phyloP scores from a whole-genome alignment of 495 filamentous ascomycete genomes.

The Xanthoparmelia taractica region DNA sequence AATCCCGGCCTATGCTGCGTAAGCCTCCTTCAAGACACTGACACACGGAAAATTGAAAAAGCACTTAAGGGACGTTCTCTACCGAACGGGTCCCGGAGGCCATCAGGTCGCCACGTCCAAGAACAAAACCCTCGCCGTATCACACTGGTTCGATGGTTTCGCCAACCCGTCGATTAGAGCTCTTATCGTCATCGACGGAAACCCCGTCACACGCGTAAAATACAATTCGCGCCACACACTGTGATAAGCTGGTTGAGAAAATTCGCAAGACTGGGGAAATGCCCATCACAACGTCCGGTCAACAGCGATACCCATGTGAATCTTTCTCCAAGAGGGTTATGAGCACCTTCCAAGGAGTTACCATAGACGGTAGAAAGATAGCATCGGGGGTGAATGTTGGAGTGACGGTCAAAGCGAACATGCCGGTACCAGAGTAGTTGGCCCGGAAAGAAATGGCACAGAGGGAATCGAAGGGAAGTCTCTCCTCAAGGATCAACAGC shows the following conservation, averaged over 20 bases:
- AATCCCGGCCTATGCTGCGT: slow-evolving; percentile 45
- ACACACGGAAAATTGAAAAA: neutral
- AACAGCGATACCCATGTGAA: slow-evolving; percentile 24
- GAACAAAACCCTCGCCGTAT: slow-evolving; percentile 46
- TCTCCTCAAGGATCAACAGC: slow-evolving; percentile 34
- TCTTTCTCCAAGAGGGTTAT: slow-evolving; percentile 24
- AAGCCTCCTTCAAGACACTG: neutral
- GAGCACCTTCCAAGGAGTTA: slow-evolving; percentile 14
- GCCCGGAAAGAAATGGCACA: neutral
- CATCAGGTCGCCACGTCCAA: slow-evolving; percentile 49
- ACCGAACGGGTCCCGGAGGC: slow-evolving; percentile 63
- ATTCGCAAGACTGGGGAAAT: slow-evolving; percentile 18
- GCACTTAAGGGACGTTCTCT: slow-evolving; percentile 49
- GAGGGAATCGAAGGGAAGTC: slow-evolving; percentile 14
- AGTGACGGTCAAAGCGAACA: slow-evolving; percentile 19
- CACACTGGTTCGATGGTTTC: slow-evolving; percentile 79
- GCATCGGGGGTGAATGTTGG: slow-evolving; percentile 13
- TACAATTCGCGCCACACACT: slow-evolving; percentile 57
- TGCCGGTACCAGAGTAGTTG: slow-evolving; percentile 13
- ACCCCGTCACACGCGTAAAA: slow-evolving; percentile 40
- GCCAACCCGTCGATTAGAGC: slow-evolving; percentile 64
- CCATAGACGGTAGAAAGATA: neutral
- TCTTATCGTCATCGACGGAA: slow-evolving; percentile 34
- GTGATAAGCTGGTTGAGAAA: slow-evolving; percentile 17
- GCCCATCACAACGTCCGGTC: slow-evolving; percentile 17